phyloP scores from a whole-genome alignment of 169 alveolate genomes.

The Plasmodium fragile region DNA sequence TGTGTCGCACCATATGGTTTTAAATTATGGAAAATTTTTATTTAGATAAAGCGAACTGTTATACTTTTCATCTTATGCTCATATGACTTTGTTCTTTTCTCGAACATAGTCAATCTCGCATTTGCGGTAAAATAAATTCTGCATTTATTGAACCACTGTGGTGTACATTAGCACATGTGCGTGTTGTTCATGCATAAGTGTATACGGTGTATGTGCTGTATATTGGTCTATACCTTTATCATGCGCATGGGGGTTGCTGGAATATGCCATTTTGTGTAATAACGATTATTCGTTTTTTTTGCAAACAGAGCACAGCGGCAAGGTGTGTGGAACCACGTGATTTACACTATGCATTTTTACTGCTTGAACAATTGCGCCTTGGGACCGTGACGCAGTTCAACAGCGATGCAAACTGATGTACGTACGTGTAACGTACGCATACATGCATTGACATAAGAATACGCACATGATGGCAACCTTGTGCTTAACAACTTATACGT shows the following conservation, averaged over 20 bases:
- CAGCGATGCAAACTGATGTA: background rate
- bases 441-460: background rate
- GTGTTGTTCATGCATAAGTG: background rate
- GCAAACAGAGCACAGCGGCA: background rate
- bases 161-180: background rate
- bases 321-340: background rate
- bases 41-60: background rate
- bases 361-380: slow-evolving; percentile 4
- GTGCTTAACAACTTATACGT: background rate
- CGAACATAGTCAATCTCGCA: background rate
- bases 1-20: background rate
- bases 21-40: background rate
- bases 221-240: background rate
- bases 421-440: background rate
- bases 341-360: background rate
- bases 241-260: background rate
- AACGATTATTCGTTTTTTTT: background rate
- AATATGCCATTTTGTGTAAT: background rate
- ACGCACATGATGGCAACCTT: background rate
- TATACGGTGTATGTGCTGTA: background rate
- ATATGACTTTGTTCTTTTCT: background rate
- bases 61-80: background rate
- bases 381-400: background rate
- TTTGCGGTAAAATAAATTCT: slow-evolving; percentile 6
- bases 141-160: background rate